A percentile compares a stretch with the other conserved stretches of the same genome.
Conservation (phyloP, 2,329 filamentous ascomycete species). For the Ophioceras dolichostomum region DNA sequence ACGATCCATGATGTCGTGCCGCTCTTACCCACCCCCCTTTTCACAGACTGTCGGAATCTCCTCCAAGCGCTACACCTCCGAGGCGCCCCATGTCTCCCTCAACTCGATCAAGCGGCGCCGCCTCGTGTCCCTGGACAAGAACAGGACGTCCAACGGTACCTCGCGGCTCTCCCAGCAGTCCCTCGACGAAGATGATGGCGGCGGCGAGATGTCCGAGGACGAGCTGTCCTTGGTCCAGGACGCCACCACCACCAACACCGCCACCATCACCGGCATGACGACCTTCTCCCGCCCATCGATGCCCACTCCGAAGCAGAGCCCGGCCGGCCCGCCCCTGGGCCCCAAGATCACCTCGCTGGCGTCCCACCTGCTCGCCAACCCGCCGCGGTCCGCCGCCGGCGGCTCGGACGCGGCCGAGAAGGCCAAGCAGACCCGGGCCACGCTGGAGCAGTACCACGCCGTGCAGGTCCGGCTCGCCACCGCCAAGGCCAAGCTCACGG, state of each 20-base stretch:
- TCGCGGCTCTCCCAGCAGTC: background rate
- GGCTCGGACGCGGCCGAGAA: background rate
- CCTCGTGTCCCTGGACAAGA: background rate
- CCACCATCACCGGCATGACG: background rate
- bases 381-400: background rate
- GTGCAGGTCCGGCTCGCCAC: background rate
- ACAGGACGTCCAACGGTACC: background rate
- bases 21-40: background rate
- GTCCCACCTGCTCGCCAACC: background rate
- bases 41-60: background rate
- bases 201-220: background rate
- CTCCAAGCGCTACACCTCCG: background rate
- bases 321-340: background rate
- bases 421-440: background rate
- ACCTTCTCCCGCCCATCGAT: background rate
- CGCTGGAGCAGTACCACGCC: constrained; percentile 1
- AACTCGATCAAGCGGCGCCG: background rate
- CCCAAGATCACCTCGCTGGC: constrained; percentile 1
- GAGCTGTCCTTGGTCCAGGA: background rate
- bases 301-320: background rate
- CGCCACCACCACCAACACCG: background rate
- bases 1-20: no score
- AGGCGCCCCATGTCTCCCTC: background rate
- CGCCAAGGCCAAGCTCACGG: background rate
- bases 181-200: background rate